Conservation (phyloP, 2,329 filamentous ascomycete species). For the Colletotrichum horii region DNA sequence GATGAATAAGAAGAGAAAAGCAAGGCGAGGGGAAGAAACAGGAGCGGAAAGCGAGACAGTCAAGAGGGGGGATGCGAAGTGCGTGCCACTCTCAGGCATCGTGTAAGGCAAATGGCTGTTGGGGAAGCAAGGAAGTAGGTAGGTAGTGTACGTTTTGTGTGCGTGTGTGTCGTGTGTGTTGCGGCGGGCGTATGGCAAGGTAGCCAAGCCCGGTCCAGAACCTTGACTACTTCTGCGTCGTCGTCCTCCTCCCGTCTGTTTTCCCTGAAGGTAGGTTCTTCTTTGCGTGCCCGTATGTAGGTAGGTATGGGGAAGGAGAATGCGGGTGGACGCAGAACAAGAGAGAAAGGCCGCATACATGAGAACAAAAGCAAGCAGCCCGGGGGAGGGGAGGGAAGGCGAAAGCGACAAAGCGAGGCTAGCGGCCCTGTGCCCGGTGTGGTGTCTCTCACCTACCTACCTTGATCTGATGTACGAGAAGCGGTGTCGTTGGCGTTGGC, state of each 20-base stretch:
- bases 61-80: neutral
- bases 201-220: constrained; percentile 15
- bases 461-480: constrained; percentile 2
- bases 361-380: neutral
- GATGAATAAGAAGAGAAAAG: neutral
- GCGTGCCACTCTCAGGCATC: constrained; percentile 7
- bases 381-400: neutral
- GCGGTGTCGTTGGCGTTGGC: neutral
- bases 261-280: neutral
- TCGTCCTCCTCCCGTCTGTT: neutral
- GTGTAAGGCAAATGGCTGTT: neutral
- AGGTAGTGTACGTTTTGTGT: neutral
- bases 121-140: neutral
- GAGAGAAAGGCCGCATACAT: neutral
- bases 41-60: neutral
- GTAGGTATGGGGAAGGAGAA: neutral
- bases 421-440: neutral
- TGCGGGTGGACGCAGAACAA: neutral
- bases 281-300: neutral
- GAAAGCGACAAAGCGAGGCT: constrained; percentile 2
- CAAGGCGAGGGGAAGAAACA: neutral
- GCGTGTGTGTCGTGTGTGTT: neutral
- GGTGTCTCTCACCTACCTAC: constrained; percentile 1
- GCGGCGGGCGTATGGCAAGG: neutral
- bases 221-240: neutral